Base-by-base conservation (phyloP, 352 stramenopile species). In the Hyaloperonospora brassicae region DNA sequence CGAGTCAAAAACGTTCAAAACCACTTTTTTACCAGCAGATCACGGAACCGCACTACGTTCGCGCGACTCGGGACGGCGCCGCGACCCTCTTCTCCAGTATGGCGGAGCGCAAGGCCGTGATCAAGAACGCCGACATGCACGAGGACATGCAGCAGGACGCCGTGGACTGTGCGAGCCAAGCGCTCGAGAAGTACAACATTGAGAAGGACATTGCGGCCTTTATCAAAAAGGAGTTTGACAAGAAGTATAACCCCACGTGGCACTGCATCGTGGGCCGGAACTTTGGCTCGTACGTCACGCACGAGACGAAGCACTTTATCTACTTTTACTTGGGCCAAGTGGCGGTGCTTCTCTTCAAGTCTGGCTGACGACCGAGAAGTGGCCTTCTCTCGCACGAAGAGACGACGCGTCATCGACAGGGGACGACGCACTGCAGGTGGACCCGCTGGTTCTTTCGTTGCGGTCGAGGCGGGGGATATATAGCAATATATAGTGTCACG, bases 111-210 rank as follows among this genome's bases (percentile, higher is more conserved):
- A 98, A 99, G 80, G 96, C 97, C n/a, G 96, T 99, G 42, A 98
- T 99, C 70, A 99, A 99, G 79, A 99, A 98, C 81, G 96, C 97
- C 42, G 96, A 99, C 74, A 99, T 99, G 97, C 93, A 96, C 36
- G 96, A 99, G 70, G 92, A 98, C 67, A 99, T 99, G 96, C 97
- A 99, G 75, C 96, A 99, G 82, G 96, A 99, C 73, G 95, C 96
- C 34, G 95, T 99, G 40, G 97, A 99, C 80, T 97, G 93, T 57
- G 96, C 97, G 44, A 98, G 95, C 48, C 92, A 98, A 68, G 97
- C 97, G 57, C 83, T 99, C 25, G 94, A 98, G 59, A 98, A 98
- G 75, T 99, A 98, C 87, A 98, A 98, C 78, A 98, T 99, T 65
- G 96, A 99, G 74, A 98, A 96, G 68, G 87, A 97, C 58, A 96